Percentiles rank a stretch among this genome's conserved stretches.
Conservation (phyloP, 2,329 filamentous ascomycete genomes). For the Trichoderma semiorbis region DNA sequence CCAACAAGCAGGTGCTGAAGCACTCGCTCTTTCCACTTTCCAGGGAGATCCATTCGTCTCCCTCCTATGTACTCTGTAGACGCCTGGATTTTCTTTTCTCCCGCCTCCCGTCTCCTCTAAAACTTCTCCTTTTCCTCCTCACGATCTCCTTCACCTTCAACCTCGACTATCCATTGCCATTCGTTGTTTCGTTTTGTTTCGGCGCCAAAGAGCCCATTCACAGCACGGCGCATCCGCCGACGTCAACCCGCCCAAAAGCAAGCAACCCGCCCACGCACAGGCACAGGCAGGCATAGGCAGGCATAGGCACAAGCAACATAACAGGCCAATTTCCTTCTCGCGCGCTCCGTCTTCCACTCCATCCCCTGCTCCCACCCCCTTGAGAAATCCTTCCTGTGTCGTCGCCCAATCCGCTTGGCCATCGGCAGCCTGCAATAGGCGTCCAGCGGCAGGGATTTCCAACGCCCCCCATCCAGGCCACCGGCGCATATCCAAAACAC, state of each 20-base stretch:
- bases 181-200: neutral
- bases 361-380: constrained; percentile 17
- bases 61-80: neutral
- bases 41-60: constrained; percentile 5
- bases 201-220: constrained; percentile 7
- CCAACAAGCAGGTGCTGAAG: constrained; percentile 5
- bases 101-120: neutral
- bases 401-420: constrained; percentile 15
- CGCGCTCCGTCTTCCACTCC: constrained; percentile 17
- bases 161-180: neutral
- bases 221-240: constrained; percentile 4
- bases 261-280: neutral
- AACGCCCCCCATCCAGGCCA: constrained; percentile 23
- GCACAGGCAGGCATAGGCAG: neutral
- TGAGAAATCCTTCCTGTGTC: constrained; percentile 11
- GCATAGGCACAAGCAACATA: neutral
- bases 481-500: constrained; percentile 26
- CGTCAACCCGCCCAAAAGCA: neutral
- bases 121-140: neutral
- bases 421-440: constrained; percentile 11
- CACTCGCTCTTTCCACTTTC: constrained; percentile 8
- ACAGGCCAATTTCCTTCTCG: constrained; percentile 12
- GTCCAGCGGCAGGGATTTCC: constrained; percentile 19
- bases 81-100: neutral
- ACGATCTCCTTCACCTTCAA: neutral